A percentile compares a stretch with the other conserved stretches of the same genome.
phyloP scores from a whole-genome alignment of 2,329 filamentous ascomycete species.

The Gnomoniopsis sp. region DNA sequence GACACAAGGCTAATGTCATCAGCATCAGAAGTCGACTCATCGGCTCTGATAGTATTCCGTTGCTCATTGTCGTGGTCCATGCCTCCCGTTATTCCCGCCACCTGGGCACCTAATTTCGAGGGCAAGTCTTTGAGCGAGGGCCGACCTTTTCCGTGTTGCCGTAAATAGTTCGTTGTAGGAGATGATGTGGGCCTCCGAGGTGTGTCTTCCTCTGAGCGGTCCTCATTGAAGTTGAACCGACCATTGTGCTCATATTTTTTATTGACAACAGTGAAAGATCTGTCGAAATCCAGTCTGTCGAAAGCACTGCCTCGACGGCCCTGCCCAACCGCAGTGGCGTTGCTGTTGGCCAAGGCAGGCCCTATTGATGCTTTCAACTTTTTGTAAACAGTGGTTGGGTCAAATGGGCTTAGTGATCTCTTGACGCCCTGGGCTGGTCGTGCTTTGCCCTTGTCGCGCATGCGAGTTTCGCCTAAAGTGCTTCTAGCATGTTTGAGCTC shows the following conservation, averaged over 20 bases:
- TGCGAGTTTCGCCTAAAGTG: conserved; percentile 39
- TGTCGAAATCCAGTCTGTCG: conserved; percentile 52
- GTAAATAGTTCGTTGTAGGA: conserved; percentile 46
- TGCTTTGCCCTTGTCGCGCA: conserved; percentile 28
- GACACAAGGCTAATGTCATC: conserved; percentile 51
- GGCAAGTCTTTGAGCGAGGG: conserved; percentile 35
- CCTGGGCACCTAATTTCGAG: conserved; percentile 32
- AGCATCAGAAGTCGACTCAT: conserved; percentile 40
- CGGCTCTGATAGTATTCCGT: conserved; percentile 36
- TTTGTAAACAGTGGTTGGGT: conserved; percentile 57
- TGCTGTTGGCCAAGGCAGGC: conserved; percentile 21
- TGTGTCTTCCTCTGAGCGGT: conserved; percentile 27
- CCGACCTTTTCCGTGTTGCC: conserved; percentile 41
- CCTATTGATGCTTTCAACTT: conserved; percentile 48
- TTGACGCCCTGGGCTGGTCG: conserved; percentile 36
- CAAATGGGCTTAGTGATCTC: conserved; percentile 54
- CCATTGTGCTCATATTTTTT: conserved; percentile 58
- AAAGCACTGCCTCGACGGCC: conserved; percentile 46
- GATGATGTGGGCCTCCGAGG: conserved; percentile 31
- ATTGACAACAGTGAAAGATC: conserved; percentile 49
- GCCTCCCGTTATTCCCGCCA: conserved; percentile 34
- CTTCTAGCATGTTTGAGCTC: conserved; percentile 58
- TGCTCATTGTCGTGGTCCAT: conserved; percentile 32
- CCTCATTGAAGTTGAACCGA: conserved; percentile 45
- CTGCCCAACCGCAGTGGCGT: conserved; percentile 20